Conservation (phyloP, 176 grass and related monocot genomes). For the Oryza meridionalis region DNA sequence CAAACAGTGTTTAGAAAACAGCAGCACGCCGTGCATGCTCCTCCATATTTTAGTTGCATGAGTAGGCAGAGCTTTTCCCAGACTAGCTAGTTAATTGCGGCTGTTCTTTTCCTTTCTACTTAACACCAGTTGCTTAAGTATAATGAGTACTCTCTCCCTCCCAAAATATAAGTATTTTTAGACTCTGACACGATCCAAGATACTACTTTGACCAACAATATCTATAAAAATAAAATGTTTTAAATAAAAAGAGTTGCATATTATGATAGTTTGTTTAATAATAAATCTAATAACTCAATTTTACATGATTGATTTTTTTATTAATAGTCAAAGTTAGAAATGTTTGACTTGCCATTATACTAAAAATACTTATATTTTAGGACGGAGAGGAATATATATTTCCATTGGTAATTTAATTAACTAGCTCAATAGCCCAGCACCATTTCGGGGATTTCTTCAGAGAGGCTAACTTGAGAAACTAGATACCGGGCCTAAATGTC, state of each 20-base stretch:
- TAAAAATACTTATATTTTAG: too few species aligned
- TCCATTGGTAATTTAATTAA: neutral
- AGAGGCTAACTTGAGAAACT: constrained; percentile 11
- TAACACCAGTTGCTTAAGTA: neutral
- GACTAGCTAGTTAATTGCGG: constrained; percentile 31
- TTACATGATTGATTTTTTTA: too few species aligned
- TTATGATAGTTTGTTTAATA: too few species aligned
- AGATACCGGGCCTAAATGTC: constrained; percentile 10
- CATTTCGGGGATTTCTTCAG: neutral
- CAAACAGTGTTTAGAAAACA: constrained; percentile 35
- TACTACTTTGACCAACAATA: too few species aligned
- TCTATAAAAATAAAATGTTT: too few species aligned
- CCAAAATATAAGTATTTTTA: too few species aligned
- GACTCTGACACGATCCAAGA: too few species aligned
- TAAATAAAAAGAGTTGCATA: too few species aligned
- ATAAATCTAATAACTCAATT: too few species aligned
- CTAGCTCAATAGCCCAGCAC: neutral
- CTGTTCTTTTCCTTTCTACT: constrained; percentile 8
- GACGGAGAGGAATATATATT: too few species aligned
- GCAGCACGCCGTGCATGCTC: constrained; percentile 43
- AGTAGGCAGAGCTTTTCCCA: constrained; percentile 14
- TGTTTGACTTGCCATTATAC: too few species aligned
- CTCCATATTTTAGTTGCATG: constrained; percentile 41
- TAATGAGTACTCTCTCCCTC: neutral
- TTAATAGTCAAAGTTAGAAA: too few species aligned